A percentile compares a stretch with the other conserved stretches of the same genome.
Conservation (phyloP, 345 rosid genomes). For the Syzygium aqueum region DNA sequence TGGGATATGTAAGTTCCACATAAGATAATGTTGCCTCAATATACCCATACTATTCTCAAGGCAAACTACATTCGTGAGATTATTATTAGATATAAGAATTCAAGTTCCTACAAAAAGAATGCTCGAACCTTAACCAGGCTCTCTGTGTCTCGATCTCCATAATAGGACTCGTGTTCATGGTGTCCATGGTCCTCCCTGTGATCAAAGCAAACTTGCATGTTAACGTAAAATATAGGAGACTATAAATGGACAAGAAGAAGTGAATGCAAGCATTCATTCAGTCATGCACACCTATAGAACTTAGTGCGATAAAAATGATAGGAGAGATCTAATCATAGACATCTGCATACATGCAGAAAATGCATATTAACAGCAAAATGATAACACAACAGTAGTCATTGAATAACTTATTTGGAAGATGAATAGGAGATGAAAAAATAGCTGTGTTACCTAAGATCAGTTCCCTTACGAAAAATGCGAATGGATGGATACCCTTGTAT, state of each 20-base stretch:
- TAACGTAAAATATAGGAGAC: not conserved
- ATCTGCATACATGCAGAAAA: not conserved
- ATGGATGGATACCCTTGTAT: conserved; percentile 97
- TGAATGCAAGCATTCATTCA: not conserved
- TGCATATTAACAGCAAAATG: not conserved
- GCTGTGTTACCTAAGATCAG: conserved; percentile 56
- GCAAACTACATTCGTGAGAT: not conserved
- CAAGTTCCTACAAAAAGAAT: not conserved
- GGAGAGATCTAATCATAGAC: not conserved
- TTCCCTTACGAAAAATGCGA: conserved; percentile 97
- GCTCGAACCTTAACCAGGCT: conserved; percentile 71
- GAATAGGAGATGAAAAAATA: not conserved
- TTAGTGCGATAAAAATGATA: not conserved
- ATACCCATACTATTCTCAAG: not conserved
- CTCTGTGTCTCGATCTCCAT: conserved; percentile 98
- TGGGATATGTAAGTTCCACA: not conserved
- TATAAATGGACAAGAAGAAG: not conserved
- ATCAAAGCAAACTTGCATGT: conserved; percentile 5
- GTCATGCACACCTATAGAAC: not conserved
- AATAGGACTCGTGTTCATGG: conserved; percentile 95
- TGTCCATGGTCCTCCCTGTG: conserved; percentile 82
- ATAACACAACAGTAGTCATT: not conserved
- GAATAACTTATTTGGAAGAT: not conserved
- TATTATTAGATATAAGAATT: not conserved
- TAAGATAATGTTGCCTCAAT: not conserved